Percentiles rank a stretch among this genome's conserved stretches.
Conservation (phyloP, 2,329 filamentous ascomycete genomes). For the Ceratocystis papillata region DNA sequence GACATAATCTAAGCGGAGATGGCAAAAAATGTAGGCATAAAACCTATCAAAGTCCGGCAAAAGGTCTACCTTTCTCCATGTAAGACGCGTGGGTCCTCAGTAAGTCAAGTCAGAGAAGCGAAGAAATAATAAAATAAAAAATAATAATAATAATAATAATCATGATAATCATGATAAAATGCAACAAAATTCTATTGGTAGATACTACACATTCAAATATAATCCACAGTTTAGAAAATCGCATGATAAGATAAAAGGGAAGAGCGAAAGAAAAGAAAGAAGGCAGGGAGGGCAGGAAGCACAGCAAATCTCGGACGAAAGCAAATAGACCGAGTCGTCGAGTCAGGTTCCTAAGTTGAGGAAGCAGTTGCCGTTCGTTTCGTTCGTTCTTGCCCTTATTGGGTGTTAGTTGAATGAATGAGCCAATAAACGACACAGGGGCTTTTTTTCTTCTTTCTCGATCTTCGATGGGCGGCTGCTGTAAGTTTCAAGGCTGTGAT, state of each 20-base stretch:
- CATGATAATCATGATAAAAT: no score
- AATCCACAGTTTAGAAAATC: no score
- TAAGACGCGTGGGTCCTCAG: constrained; percentile 2
- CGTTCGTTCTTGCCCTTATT: background rate
- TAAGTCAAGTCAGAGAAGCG: background rate
- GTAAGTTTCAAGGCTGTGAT: no score
- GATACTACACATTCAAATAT: no score
- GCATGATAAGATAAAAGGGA: background rate
- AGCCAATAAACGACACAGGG: background rate
- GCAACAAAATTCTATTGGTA: no score
- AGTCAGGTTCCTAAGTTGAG: background rate
- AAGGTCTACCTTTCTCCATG: background rate
- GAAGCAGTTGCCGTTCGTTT: background rate
- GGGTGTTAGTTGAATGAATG: background rate
- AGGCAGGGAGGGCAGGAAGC: background rate
- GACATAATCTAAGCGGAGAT: constrained; percentile 3
- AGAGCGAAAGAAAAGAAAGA: background rate
- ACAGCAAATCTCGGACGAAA: background rate
- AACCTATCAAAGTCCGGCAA: background rate
- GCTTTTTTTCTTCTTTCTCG: background rate
- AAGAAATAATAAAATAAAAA: no score
- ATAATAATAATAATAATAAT: no score
- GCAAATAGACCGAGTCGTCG: constrained; percentile 5
- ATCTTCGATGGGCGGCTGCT: no score
- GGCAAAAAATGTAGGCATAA: background rate